These are phyloP conservation scores for Stellera chamaejasme DNA, from an alignment of 345 rosid species.

Conservation along the genomic window DNA sequence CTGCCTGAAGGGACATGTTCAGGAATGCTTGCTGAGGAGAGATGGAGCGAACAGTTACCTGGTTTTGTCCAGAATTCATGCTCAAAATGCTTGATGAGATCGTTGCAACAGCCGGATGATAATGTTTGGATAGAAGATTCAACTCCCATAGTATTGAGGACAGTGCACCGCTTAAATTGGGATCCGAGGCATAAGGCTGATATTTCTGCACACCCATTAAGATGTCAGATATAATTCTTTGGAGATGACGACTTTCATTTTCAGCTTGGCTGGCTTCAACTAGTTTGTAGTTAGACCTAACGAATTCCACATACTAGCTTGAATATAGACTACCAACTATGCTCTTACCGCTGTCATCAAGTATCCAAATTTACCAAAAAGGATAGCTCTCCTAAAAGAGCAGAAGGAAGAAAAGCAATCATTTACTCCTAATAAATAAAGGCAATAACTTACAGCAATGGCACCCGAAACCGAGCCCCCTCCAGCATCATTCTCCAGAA, in stretches of 20 bases:
- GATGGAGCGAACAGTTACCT: constrained; percentile 34
- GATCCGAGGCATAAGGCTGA: constrained; percentile 77
- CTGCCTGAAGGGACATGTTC: constrained; percentile 48
- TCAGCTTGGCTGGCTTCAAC: too few relatives aligned
- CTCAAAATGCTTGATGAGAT: constrained; percentile 46
- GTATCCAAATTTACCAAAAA: too few relatives aligned
- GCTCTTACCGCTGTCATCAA: too few relatives aligned
- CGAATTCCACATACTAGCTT: too few relatives aligned
- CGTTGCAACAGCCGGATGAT: constrained; percentile 63
- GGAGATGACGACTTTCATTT: too few relatives aligned
- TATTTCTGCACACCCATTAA: constrained; percentile 43
- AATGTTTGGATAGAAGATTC: constrained; percentile 66
- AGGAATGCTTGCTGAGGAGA: constrained; percentile 76
- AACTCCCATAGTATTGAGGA: constrained; percentile 96
- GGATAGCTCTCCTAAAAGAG: too few relatives aligned
- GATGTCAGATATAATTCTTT: too few relatives aligned
- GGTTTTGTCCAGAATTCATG: constrained; percentile 57
- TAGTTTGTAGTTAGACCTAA: too few relatives aligned
- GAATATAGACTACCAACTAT: too few relatives aligned
- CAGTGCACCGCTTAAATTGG: constrained; percentile 87
- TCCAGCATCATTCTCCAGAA: constrained; percentile 93
- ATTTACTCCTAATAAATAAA: too few relatives aligned
- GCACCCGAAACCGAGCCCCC: constrained; percentile 97
- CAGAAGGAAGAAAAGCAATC: too few relatives aligned
- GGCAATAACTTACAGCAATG: constrained; percentile 47